Conservation (phyloP, 805 yeast species). For the Zygosaccharomyces rouxii region DNA sequence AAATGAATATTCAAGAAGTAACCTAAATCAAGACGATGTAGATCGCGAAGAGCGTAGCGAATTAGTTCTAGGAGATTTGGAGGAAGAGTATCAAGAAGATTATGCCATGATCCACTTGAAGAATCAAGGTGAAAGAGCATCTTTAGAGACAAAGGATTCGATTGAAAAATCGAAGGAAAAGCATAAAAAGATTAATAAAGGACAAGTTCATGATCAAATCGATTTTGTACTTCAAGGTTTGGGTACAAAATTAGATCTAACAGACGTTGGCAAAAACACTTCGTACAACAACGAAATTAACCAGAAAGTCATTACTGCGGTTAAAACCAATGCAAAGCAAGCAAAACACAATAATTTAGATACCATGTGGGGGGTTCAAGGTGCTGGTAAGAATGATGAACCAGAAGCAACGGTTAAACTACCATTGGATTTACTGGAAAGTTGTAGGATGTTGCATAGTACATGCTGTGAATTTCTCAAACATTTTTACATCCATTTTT, state of each 20-base stretch:
- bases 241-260: constrained; percentile 27
- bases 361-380: constrained; percentile 24
- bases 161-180: constrained; percentile 18
- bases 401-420: constrained; percentile 33
- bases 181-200: constrained; percentile 14
- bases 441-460: constrained; percentile 57
- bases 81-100: constrained; percentile 43
- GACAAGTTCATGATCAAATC: constrained; percentile 11
- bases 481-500: constrained; percentile 69
- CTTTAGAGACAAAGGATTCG: constrained; percentile 21
- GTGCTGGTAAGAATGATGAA: constrained; percentile 22
- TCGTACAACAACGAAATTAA: constrained; percentile 31
- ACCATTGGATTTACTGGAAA: constrained; percentile 42
- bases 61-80: constrained; percentile 48
- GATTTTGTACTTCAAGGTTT: constrained; percentile 17
- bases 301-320: constrained; percentile 43
- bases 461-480: constrained; percentile 71
- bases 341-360: constrained; percentile 37
- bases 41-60: constrained; percentile 42
- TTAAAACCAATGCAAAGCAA: constrained; percentile 52
- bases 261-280: constrained; percentile 22
- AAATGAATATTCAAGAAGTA: constrained; percentile 39
- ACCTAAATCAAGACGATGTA: constrained; percentile 36
- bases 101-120: constrained; percentile 48
- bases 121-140: constrained; percentile 14